Evolutionary conservation across 805 yeast species (phyloP), one percentile per base, ranked within the genome.

Genomic region (Lachancea kluyveri): DNA sequence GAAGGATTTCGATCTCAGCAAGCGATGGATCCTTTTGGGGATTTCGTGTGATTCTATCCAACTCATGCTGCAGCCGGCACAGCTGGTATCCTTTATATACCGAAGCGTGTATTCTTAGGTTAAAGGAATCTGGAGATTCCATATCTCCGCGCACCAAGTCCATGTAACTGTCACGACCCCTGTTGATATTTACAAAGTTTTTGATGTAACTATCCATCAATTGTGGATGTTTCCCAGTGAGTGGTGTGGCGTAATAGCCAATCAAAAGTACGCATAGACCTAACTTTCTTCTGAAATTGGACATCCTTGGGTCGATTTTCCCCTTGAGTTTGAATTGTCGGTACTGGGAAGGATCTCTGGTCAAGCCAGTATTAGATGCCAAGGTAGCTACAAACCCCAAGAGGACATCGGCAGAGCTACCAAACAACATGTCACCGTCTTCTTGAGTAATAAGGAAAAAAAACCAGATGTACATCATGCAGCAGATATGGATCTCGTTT

Each of bases 381-480:
- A 28, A 22, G 13, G 31, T 28, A 13, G 17, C 21, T 8, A 28
- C 17, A 20, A 28, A 21, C n/a, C 22, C 26, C 5, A 26, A 21
- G 9, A 28, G 19, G 8, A 21, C 13, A 15, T 28, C 31, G 10
- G 31, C 22, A 11, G 31, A 13, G 9, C 31, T 28, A 3, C 31
- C 31, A 13, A 28, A 28, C 7, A 28, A 12, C 21, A 25, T 28
- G 26, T 28, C 31, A 28, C 20, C 24, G 12, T 28, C 31, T 10
- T 26, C 31, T 10, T 28, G 21, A 8, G 26, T 26, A 12, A 22
- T 20, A 20, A 25, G 22, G 15, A 28, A 28, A 22, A 28, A 28
- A 11, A 21, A 17, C 31, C 31, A 28, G 6, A 28, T 21, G 13
- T 17, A 28, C 7, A 28, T 20, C 31, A 28, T 28, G 11, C 31